These are phyloP conservation scores for Pyrenochaeta sp. DNA, from an alignment of 2,329 filamentous ascomycete genomes.

Conservation along the genomic window DNA sequence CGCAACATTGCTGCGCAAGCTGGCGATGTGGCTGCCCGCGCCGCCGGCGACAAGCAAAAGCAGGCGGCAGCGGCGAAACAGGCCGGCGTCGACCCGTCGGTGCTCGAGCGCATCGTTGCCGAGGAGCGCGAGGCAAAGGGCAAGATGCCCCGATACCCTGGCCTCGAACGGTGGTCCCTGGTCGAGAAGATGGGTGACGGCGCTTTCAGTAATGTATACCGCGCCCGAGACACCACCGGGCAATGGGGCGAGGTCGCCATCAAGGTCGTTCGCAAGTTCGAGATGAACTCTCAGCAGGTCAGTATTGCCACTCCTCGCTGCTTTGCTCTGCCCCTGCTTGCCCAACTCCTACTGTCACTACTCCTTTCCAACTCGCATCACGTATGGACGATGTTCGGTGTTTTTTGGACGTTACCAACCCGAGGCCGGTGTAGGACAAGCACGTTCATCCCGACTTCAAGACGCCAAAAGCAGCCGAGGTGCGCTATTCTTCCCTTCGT, in stretches of 20 bases:
- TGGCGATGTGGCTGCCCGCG: conserved; percentile 70
- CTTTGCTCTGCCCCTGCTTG: conserved; percentile 32
- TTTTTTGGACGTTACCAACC: conserved; percentile 59
- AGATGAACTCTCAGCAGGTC: conserved; percentile 99
- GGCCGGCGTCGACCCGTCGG: conserved; percentile 65
- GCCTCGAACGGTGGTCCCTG: conserved; percentile 84
- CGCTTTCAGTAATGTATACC: conserved; percentile 98
- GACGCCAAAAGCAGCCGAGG: conserved; percentile 93
- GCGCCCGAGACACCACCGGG: conserved; percentile 78
- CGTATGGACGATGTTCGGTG: conserved; percentile 23
- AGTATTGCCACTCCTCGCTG: conserved; percentile 56
- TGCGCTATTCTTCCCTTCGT: conserved; percentile 63
- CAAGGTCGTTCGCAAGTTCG: conserved; percentile 98
- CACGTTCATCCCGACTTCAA: conserved; percentile 97
- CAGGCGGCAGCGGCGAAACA: conserved; percentile 57
- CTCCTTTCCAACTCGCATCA: conserved; percentile 38
- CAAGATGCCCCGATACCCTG: conserved; percentile 86
- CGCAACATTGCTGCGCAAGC: conserved; percentile 74
- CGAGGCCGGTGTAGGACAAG: conserved; percentile 73
- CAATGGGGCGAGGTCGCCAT: conserved; percentile 86
- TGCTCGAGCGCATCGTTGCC: conserved; percentile 84
- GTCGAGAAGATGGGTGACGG: conserved; percentile 98
- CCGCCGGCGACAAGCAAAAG: conserved; percentile 69
- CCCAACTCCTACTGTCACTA: conserved; percentile 41
- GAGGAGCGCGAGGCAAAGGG: conserved; percentile 88